Percentiles rank a stretch among this genome's conserved stretches.
These are phyloP conservation scores for Gossypium mustelinum DNA, from an alignment of 345 rosid genomes.

Conservation along the genomic window DNA sequence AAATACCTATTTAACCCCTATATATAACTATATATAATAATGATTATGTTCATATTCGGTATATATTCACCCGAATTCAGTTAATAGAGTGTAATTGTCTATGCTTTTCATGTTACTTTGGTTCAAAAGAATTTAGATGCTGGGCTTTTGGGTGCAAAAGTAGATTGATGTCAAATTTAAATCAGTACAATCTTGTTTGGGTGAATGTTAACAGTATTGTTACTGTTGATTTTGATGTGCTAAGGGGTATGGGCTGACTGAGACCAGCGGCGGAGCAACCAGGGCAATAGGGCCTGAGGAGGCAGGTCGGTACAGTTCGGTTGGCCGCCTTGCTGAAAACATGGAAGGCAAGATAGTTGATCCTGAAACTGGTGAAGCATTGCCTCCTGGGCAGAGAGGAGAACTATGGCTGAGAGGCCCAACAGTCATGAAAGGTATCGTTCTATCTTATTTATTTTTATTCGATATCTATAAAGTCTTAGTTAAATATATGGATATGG, in stretches of 20 bases:
- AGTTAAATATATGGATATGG: too few species aligned
- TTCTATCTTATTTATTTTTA: background rate
- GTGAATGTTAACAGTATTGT: background rate
- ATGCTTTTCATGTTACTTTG: background rate
- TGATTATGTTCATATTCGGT: too few species aligned
- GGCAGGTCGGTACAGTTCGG: constrained; percentile 14
- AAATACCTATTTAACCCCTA: too few species aligned
- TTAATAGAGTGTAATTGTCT: background rate
- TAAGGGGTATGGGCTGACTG: constrained; percentile 3
- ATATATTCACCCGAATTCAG: too few species aligned
- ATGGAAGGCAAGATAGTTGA: constrained; percentile 84
- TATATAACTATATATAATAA: too few species aligned
- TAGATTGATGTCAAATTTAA: background rate
- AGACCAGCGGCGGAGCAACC: background rate
- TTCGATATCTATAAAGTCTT: background rate
- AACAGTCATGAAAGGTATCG: constrained; percentile 65
- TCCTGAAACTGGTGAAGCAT: constrained; percentile 61
- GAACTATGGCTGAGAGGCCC: constrained; percentile 89
- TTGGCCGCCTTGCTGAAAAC: constrained; percentile 59
- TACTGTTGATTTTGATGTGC: background rate
- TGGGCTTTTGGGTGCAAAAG: background rate
- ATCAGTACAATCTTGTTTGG: background rate
- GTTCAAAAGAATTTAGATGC: background rate
- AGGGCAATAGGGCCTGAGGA: background rate
- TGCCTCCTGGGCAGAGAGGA: constrained; percentile 71